Percentiles rank a stretch among this genome's conserved stretches.
Evolutionary conservation across 495 filamentous ascomycete species (phyloP).

Genomic region (Polyplosphaeria fusca): DNA sequence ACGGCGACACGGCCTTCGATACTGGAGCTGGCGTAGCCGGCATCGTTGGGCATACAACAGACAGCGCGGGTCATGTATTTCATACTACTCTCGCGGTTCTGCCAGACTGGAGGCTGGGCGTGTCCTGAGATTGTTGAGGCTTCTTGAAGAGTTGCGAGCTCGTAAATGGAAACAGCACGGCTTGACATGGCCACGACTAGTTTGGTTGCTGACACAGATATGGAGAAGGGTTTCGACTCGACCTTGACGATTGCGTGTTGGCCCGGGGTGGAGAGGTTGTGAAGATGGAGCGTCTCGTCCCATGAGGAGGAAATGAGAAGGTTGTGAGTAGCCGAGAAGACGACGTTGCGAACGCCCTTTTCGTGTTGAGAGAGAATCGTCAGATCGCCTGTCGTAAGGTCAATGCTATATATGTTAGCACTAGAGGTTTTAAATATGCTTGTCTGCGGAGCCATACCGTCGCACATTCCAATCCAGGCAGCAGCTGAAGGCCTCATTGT

Average conservation of each 20-base stretch:
- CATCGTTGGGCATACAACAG: constrained; percentile 94
- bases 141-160: constrained; percentile 64
- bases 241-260: constrained; percentile 58
- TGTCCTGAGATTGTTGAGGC: constrained; percentile 35
- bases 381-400: constrained; percentile 68
- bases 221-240: constrained; percentile 80
- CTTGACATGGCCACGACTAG: constrained; percentile 95
- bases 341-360: constrained; percentile 74
- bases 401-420: constrained; percentile 59
- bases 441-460: constrained; percentile 37
- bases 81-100: constrained; percentile 82
- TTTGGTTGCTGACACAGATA: constrained; percentile 76
- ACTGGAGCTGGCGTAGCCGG: constrained; percentile 79
- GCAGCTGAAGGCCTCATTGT: constrained; percentile 76
- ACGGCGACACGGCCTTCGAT: constrained; percentile 95
- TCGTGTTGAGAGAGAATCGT: constrained; percentile 74
- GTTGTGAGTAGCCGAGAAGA: constrained; percentile 70
- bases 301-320: constrained; percentile 86
- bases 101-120: constrained; percentile 61
- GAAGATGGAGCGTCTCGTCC: constrained; percentile 86
- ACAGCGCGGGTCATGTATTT: constrained; percentile 95
- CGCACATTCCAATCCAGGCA: constrained; percentile 83
- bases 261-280: constrained; percentile 52
- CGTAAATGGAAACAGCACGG: constrained; percentile 87
- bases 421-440: constrained; percentile 44